Evolutionary conservation across 176 grass and related monocot species (phyloP).

Genomic region (Cenchrus purpureus): DNA sequence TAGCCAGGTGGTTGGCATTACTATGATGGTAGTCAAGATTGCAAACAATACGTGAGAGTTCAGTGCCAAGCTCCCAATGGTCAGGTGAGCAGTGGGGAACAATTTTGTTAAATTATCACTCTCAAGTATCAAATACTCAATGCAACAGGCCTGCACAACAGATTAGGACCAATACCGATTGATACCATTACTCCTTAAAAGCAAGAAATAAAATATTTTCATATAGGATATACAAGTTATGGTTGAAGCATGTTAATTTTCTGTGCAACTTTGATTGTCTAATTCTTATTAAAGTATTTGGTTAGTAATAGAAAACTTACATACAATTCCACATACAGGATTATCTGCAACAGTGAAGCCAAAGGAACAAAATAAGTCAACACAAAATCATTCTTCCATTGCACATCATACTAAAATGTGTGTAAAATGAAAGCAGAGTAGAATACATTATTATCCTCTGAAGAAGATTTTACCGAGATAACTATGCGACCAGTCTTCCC

Average conservation of each 20-base stretch:
- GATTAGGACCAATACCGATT: not conserved
- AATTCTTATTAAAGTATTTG: not conserved
- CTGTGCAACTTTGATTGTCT: not conserved
- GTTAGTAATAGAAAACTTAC: slow-evolving; percentile 59
- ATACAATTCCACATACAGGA: slow-evolving; percentile 87
- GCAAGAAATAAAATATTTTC: not conserved
- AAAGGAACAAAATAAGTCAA: slow-evolving; percentile 35
- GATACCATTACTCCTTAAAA: not conserved
- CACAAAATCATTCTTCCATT: not conserved
- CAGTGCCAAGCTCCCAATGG: slow-evolving; percentile 64
- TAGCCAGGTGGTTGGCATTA: slow-evolving; percentile 93
- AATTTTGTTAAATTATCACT: slow-evolving; percentile 84
- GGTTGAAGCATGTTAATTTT: not conserved
- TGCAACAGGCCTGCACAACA: slow-evolving; percentile 82
- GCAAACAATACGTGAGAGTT: slow-evolving; percentile 79
- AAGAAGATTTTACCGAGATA: slow-evolving; percentile 66
- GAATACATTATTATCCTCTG: slow-evolving; percentile 1
- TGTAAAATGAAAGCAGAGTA: not conserved
- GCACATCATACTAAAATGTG: not conserved
- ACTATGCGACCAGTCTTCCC: slow-evolving; percentile 70
- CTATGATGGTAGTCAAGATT: slow-evolving; percentile 74
- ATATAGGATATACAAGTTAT: not conserved
- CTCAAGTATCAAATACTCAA: slow-evolving; percentile 95
- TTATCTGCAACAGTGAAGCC: slow-evolving; percentile 66
- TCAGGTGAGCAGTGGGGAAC: slow-evolving; percentile 76